These are phyloP conservation scores for Polytrichum formosum DNA, from an alignment of 225 moss, liverwort and hornwort species.

Conservation along the genomic window DNA sequence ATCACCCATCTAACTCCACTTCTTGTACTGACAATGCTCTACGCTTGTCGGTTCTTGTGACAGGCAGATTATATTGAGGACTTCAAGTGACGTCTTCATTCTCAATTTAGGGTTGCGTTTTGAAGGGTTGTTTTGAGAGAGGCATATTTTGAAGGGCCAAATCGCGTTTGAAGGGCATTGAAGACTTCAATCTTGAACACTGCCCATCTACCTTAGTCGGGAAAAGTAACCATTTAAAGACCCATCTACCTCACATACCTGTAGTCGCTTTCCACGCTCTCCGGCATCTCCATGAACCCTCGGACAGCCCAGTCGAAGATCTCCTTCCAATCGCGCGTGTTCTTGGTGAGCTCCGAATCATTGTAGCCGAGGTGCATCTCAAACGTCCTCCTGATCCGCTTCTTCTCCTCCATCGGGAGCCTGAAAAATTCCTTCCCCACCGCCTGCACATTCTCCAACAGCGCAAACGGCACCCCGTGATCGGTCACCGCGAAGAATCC, in stretches of 20 bases:
- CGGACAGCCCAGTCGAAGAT: constrained; percentile 39
- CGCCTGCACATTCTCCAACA: constrained; percentile 41
- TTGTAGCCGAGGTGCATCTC: constrained; percentile 52
- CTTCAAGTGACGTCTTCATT: no score
- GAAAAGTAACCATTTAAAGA: no score
- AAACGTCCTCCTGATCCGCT: constrained; percentile 28
- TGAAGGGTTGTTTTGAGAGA: no score
- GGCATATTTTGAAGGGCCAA: no score
- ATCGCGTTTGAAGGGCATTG: no score
- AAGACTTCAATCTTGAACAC: no score
- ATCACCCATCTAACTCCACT: no score
- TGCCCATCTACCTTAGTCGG: no score
- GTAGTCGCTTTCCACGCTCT: constrained; percentile 37
- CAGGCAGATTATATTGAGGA: no score
- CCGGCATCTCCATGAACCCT: constrained; percentile 46
- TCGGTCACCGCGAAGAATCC: constrained; percentile 80
- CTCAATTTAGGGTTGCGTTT: no score
- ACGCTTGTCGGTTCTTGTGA: no score
- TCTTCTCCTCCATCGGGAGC: constrained; percentile 52
- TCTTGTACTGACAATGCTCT: no score
- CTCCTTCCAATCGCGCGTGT: constrained; percentile 62
- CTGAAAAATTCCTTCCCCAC: constrained; percentile 44
- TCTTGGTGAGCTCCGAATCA: constrained; percentile 57
- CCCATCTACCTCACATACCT: constrained; percentile 11
- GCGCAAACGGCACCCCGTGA: constrained; percentile 53